Percentiles rank a stretch among this genome's conserved stretches.
Evolutionary conservation across 2,329 filamentous ascomycete genomes (phyloP).

Genomic region (Helotiales sp.): DNA sequence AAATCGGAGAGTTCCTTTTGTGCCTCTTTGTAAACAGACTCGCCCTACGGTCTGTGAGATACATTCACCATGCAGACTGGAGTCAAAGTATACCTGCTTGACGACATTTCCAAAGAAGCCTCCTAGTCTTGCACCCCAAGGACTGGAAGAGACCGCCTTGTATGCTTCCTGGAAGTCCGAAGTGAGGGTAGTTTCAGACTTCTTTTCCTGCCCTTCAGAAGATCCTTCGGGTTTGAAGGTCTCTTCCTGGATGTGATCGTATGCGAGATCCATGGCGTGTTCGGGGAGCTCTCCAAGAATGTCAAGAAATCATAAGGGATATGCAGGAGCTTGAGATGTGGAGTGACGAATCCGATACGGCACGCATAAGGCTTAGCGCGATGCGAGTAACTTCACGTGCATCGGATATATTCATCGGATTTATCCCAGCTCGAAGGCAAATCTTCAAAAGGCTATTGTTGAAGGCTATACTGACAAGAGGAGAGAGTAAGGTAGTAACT

Average conservation of each 20-base stretch:
- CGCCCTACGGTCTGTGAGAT: conserved; percentile 55
- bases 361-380: not conserved
- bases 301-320: not conserved
- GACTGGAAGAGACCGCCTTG: conserved; percentile 85
- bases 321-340: not conserved
- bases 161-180: conserved; percentile 93
- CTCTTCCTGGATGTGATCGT: conserved; percentile 94
- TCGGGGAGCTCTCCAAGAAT: not conserved
- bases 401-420: not conserved
- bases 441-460: not conserved
- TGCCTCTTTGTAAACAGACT: conserved; percentile 79
- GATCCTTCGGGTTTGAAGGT: conserved; percentile 58
- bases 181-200: conserved; percentile 64
- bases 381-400: not conserved
- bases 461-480: too few species aligned
- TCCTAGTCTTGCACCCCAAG: conserved; percentile 86
- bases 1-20: conserved; percentile 81
- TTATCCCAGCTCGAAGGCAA: not conserved
- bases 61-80: not conserved
- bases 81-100: conserved; percentile 67
- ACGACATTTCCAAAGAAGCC: conserved; percentile 90
- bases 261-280: conserved; percentile 85
- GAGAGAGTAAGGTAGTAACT: too few species aligned
- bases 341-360: not conserved
- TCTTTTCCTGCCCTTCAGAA: conserved; percentile 44